Conservation (phyloP, 176 grass and related monocot species). For the Cymbopogon citratus region DNA sequence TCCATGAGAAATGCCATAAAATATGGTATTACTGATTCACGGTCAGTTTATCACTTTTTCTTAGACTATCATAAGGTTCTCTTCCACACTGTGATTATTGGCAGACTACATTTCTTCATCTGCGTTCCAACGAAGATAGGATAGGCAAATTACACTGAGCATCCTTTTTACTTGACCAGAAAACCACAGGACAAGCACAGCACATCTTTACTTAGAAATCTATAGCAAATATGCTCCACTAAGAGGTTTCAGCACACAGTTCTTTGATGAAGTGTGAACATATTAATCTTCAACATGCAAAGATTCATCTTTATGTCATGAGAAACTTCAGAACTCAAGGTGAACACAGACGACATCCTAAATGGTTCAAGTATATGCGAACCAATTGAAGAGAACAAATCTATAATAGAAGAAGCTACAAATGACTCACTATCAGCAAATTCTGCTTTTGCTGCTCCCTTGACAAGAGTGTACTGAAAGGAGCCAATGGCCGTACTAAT, state of each 20-base stretch:
- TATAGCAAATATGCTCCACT: not conserved
- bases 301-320: not conserved
- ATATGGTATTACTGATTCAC: not conserved
- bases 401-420: not conserved
- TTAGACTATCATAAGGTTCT: not conserved
- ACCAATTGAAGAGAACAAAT: not conserved
- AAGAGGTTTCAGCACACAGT: not conserved
- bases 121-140: not conserved
- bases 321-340: not conserved
- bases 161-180: not conserved
- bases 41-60: not conserved
- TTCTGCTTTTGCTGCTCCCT: constrained; percentile 48
- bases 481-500: constrained; percentile 41
- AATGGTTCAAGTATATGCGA: not conserved
- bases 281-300: not conserved
- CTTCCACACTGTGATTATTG: not conserved
- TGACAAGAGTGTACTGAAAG: constrained; percentile 38
- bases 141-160: not conserved
- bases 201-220: not conserved
- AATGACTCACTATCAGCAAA: constrained; percentile 82
- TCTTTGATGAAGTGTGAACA: not conserved
- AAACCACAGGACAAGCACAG: not conserved
- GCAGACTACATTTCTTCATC: not conserved
- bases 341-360: not conserved
- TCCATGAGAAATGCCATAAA: not conserved